phyloP scores from a whole-genome alignment of 176 grass and related monocot species.

The Elaeis guineensis region DNA sequence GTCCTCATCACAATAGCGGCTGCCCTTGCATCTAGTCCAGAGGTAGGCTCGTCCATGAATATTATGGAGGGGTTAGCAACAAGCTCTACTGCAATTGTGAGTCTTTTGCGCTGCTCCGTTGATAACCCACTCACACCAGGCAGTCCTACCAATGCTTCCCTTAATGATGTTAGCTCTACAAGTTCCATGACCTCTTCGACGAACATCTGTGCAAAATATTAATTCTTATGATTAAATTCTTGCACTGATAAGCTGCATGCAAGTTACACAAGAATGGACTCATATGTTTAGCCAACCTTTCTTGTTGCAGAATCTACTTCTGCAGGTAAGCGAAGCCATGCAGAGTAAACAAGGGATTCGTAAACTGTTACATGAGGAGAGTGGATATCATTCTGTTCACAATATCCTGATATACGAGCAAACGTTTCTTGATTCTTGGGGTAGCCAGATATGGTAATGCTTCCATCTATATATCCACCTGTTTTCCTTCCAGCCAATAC shows the following conservation, averaged over 20 bases:
- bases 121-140: constrained; percentile 68
- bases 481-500: constrained; percentile 66
- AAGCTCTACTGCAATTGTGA: constrained; percentile 80
- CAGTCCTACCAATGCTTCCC: constrained; percentile 62
- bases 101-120: constrained; percentile 78
- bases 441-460: constrained; percentile 60
- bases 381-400: constrained; percentile 80
- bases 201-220: constrained; percentile 49
- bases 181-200: constrained; percentile 87
- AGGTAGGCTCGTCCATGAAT: constrained; percentile 94
- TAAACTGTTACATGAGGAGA: constrained; percentile 72
- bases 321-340: constrained; percentile 41
- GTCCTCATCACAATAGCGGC: constrained; percentile 88
- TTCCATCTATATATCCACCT: constrained; percentile 66
- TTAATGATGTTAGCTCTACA: constrained; percentile 56
- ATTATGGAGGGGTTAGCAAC: constrained; percentile 84
- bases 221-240: neutral
- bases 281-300: constrained; percentile 44
- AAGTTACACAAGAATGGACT: neutral
- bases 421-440: constrained; percentile 86
- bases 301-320: constrained; percentile 47
- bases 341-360: constrained; percentile 63
- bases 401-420: constrained; percentile 77
- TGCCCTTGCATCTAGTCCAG: constrained; percentile 72
- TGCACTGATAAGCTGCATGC: too few relatives aligned